Evolutionary conservation across 2,329 filamentous ascomycete species (phyloP).

Genomic region (Colletotrichum musae): DNA sequence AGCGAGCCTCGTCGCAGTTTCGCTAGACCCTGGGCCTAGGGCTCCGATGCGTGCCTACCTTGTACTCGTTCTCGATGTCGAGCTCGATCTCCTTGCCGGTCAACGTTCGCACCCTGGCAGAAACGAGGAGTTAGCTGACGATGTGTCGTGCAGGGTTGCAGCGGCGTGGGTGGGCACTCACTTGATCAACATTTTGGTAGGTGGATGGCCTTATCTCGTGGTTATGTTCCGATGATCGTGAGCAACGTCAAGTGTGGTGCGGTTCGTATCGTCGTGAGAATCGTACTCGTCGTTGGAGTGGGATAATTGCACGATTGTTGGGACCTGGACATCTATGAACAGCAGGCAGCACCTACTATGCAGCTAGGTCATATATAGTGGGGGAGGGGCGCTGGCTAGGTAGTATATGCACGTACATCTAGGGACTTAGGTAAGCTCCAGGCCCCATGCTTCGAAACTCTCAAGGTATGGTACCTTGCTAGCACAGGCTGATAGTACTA

Average conservation of each 20-base stretch:
- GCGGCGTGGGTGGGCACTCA: slow-evolving; percentile 48
- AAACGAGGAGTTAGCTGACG: slow-evolving; percentile 23
- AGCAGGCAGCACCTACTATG: too few species aligned
- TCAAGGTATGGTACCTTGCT: too few species aligned
- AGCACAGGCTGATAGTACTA: too few species aligned
- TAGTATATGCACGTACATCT: too few species aligned
- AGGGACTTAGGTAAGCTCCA: too few species aligned
- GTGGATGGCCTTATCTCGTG: neutral
- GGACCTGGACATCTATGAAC: too few species aligned
- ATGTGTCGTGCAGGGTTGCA: neutral
- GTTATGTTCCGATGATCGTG: neutral
- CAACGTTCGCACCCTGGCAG: slow-evolving; percentile 88
- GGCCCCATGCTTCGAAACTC: too few species aligned
- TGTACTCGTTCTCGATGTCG: slow-evolving; percentile 95
- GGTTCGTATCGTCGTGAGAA: slow-evolving; percentile 2
- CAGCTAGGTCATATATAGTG: too few species aligned
- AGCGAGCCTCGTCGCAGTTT: neutral
- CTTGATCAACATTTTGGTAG: slow-evolving; percentile 66
- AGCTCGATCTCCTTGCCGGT: slow-evolving; percentile 99
- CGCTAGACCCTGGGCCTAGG: neutral
- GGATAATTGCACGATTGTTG: too few species aligned
- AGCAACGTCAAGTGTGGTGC: neutral
- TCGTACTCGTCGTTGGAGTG: slow-evolving; percentile 19
- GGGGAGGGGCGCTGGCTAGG: too few species aligned
- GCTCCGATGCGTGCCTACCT: slow-evolving; percentile 66